These are phyloP conservation scores for Phytophthora sansomeana DNA, from an alignment of 352 stramenopile species.

Conservation along the genomic window DNA sequence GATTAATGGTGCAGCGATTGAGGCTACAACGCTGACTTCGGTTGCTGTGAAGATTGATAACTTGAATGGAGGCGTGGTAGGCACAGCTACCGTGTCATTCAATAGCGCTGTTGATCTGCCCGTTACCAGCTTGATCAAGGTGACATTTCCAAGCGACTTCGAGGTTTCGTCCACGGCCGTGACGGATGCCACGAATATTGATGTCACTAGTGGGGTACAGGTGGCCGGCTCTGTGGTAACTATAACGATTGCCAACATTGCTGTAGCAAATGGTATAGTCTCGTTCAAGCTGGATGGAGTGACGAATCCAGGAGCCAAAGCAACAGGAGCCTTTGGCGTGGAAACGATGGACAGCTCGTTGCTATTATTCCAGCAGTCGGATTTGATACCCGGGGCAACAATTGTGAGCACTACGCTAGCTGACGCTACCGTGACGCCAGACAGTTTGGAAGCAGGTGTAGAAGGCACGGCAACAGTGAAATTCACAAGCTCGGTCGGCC, in stretches of 20 bases:
- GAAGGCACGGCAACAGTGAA: neutral
- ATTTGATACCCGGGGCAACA: constrained; percentile 29
- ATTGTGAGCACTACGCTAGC: constrained; percentile 22
- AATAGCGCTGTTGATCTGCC: constrained; percentile 46
- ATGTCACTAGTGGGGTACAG: constrained; percentile 33
- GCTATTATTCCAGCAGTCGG: constrained; percentile 34
- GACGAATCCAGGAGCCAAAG: constrained; percentile 59
- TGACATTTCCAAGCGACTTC: constrained; percentile 53
- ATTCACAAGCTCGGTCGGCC: neutral
- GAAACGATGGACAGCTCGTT: constrained; percentile 42
- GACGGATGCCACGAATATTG: constrained; percentile 36
- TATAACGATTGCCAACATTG: constrained; percentile 38
- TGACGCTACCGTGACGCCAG: neutral
- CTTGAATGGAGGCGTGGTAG: constrained; percentile 37
- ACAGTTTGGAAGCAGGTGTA: neutral
- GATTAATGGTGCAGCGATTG: constrained; percentile 21
- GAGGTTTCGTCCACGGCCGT: constrained; percentile 31
- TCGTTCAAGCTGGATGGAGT: constrained; percentile 58
- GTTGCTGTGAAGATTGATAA: constrained; percentile 35
- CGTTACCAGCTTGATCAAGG: constrained; percentile 40
- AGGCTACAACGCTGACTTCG: constrained; percentile 11
- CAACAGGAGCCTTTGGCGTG: constrained; percentile 49
- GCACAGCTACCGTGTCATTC: constrained; percentile 43
- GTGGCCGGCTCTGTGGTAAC: constrained; percentile 30
- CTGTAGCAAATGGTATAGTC: constrained; percentile 34